Percentiles rank a stretch among this genome's conserved stretches.
phyloP scores from a whole-genome alignment of 2,329 filamentous ascomycete genomes.

The Fusarium brevicatenulatum region DNA sequence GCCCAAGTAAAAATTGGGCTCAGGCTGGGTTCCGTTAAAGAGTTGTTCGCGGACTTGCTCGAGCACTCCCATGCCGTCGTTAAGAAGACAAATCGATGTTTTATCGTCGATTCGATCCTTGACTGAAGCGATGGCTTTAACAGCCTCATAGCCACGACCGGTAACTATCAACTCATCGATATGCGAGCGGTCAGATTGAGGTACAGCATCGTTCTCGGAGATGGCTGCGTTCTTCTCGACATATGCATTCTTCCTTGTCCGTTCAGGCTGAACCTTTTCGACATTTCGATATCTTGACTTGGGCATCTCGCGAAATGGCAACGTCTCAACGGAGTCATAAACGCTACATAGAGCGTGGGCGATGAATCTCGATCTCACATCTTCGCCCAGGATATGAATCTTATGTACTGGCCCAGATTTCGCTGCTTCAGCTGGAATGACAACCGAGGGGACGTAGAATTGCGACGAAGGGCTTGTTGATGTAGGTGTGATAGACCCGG shows the following conservation, averaged over 20 bases:
- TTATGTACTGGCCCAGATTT: constrained; percentile 50
- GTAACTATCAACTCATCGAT: constrained; percentile 80
- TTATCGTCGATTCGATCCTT: constrained; percentile 72
- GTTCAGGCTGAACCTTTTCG: constrained; percentile 37
- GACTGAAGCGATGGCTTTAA: constrained; percentile 67
- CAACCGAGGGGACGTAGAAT: constrained; percentile 51
- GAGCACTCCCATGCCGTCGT: constrained; percentile 85
- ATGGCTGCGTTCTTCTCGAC: constrained; percentile 40
- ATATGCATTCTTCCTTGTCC: constrained; percentile 26
- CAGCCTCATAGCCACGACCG: constrained; percentile 63
- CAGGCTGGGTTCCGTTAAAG: constrained; percentile 71
- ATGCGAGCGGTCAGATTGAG: constrained; percentile 52
- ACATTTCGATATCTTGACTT: constrained; percentile 48
- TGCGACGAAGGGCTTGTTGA: constrained; percentile 32
- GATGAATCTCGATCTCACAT: constrained; percentile 54
- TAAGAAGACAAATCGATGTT: constrained; percentile 79
- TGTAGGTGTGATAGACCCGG: constrained; percentile 21
- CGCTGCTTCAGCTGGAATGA: constrained; percentile 48
- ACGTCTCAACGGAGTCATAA: constrained; percentile 53
- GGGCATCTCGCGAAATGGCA: constrained; percentile 44
- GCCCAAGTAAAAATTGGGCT: constrained; percentile 82
- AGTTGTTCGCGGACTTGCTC: constrained; percentile 78
- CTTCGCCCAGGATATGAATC: constrained; percentile 55
- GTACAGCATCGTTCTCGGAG: neutral
- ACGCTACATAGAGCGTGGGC: constrained; percentile 54